phyloP scores from a whole-genome alignment of 2,329 filamentous ascomycete species.

The Colletotrichum sp. region DNA sequence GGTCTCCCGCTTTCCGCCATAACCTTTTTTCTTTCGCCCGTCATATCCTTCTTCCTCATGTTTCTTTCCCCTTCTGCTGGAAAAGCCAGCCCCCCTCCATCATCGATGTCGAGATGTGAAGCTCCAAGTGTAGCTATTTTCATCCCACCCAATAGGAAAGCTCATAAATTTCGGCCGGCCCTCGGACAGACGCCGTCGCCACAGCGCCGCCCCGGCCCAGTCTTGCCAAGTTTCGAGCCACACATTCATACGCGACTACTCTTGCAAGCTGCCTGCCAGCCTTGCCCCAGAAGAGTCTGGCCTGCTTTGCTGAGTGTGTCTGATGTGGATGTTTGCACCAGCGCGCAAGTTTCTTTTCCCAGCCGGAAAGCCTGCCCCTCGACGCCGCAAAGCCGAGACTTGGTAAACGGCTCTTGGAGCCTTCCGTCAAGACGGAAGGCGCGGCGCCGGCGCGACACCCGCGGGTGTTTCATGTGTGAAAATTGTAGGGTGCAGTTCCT shows the following conservation, averaged over 20 bases:
- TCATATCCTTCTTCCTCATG: not conserved
- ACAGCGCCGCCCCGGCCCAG: not conserved
- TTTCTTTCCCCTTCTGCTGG: not conserved
- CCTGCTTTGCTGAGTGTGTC: not conserved
- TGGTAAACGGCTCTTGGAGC: not conserved
- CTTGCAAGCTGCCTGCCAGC: not conserved
- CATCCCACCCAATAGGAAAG: not conserved
- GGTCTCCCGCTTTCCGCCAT: not conserved
- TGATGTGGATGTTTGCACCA: not conserved
- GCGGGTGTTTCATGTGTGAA: not conserved
- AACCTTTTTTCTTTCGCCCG: conserved; percentile 6
- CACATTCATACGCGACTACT: not conserved
- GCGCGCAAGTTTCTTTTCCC: not conserved
- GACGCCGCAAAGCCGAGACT: not conserved
- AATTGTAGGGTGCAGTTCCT: not conserved
- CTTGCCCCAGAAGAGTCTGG: not conserved
- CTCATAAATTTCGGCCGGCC: not conserved
- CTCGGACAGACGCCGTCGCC: not conserved
- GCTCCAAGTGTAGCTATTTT: not conserved
- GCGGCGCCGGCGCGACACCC: not conserved
- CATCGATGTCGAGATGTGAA: not conserved
- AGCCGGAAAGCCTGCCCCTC: not conserved
- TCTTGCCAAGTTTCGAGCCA: not conserved
- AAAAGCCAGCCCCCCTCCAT: not conserved
- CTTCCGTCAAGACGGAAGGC: not conserved